Evolutionary conservation across 148 eudicot genomes (phyloP), one percentile per base, ranked within the genome.

Genomic region (Hydrangea macrophylla): DNA sequence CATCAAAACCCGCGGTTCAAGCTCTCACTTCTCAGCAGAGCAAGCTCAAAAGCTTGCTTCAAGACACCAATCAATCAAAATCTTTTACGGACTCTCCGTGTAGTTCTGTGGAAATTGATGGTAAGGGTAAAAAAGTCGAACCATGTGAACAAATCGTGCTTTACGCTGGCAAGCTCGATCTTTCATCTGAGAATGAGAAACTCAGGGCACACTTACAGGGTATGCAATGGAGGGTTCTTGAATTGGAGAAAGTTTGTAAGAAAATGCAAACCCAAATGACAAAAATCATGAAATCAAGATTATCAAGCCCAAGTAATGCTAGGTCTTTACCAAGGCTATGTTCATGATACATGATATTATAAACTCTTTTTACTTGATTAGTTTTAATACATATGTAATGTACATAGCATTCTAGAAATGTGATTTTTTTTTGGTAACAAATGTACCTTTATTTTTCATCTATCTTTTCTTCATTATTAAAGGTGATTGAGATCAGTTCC

Each of bases 201-300:
- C 81, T 88, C n/a, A 79, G 65, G 61, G 77, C 79, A 59, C 83
- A 85, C 58, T 66, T 88, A 42, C 85, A 83, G 64, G 86, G 90
- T 31, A 86, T 88, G 97, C 90, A 86, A 31, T 76, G 82, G 64
- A 79, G 95, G 64, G 97, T 92, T 40, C 51, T 78, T 31, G 88
- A 91, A 73, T 68, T 91, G 77, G 97, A 88, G 73, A 83, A 86
- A 68, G 82, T 77, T 64, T 92, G 97, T 55, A 68, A 62, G 73
- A 85, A 83, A 70, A 89, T 92, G 95, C 87, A 92, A 70, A 55
- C 55, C 57, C 95, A 88, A 62, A 88, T 89, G 88, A 64, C 82
- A 18, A 92, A 86, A 68, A 83, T 89, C 74, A 75, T 51, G 74
- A 90, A 80, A 79, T 76, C 88, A 56, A 86, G 75, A 80, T 53